Evolutionary conservation across 176 grass and related monocot species (phyloP).

Genomic region (Lolium perenne): DNA sequence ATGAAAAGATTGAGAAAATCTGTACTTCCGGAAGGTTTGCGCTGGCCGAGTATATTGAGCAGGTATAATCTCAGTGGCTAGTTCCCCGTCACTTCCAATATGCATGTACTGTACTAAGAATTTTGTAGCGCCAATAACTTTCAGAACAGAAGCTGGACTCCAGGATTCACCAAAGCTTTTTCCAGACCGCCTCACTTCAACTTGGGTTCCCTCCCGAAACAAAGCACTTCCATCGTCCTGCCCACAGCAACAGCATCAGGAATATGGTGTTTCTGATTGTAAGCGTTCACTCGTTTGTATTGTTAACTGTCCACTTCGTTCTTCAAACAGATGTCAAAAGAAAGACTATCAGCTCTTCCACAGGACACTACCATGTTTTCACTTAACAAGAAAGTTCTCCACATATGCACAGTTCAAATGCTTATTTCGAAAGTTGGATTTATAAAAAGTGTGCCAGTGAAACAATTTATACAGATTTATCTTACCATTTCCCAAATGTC

Average conservation of each 20-base stretch:
- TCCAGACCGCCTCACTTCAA: slow-evolving; percentile 47
- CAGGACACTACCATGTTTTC: neutral
- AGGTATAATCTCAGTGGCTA: slow-evolving; percentile 44
- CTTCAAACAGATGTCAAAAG: neutral
- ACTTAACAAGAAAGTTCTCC: neutral
- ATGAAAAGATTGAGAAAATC: slow-evolving; percentile 40
- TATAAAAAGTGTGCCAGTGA: neutral
- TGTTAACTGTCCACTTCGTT: no score
- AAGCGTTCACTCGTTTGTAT: no score
- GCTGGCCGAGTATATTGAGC: slow-evolving; percentile 46
- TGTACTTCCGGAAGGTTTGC: slow-evolving; percentile 29
- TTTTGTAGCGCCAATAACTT: slow-evolving; percentile 39
- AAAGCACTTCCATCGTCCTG: slow-evolving; percentile 34
- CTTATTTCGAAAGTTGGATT: neutral
- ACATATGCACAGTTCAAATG: neutral
- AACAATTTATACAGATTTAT: neutral
- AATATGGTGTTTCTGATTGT: neutral
- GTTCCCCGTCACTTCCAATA: slow-evolving; percentile 6
- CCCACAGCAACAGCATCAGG: neutral
- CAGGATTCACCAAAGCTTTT: slow-evolving; percentile 34
- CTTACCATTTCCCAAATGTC: neutral
- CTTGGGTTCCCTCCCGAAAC: slow-evolving; percentile 35
- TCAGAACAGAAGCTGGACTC: slow-evolving; percentile 52
- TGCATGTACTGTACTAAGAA: slow-evolving; percentile 48
- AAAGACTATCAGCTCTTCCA: no score